Conservation (phyloP, 352 stramenopile genomes). For the Phytophthora brassicae region DNA sequence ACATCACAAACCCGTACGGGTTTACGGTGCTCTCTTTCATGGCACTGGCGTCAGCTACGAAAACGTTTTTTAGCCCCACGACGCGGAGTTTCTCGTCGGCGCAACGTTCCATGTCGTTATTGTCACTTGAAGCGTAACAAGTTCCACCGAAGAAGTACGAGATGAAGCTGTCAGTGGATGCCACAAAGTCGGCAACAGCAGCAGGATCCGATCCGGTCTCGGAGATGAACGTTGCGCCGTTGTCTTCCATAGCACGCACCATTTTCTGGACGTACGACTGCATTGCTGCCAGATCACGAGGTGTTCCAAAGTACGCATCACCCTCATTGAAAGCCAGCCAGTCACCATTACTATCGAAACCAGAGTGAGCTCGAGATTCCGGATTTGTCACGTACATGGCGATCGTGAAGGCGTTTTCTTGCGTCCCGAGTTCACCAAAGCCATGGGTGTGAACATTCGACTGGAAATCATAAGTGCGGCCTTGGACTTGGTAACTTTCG, state of each 20-base stretch:
- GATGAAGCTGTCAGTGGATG: slow-evolving; percentile 29
- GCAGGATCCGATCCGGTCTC: slow-evolving; percentile 26
- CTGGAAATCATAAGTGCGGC: slow-evolving; percentile 62
- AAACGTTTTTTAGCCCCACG: slow-evolving; percentile 61
- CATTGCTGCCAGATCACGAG: slow-evolving; percentile 59
- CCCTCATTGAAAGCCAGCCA: slow-evolving; percentile 45
- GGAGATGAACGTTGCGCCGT: slow-evolving; percentile 51
- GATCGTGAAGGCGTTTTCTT: slow-evolving; percentile 43
- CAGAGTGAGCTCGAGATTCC: slow-evolving; percentile 39
- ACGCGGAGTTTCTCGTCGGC: slow-evolving; percentile 60
- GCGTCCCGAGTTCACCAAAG: slow-evolving; percentile 30
- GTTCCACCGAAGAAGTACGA: slow-evolving; percentile 73
- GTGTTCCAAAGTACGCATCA: slow-evolving; percentile 42
- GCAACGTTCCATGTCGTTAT: slow-evolving; percentile 46
- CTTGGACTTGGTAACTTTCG: slow-evolving; percentile 50
- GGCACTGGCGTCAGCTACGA: slow-evolving; percentile 53
- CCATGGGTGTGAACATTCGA: slow-evolving; percentile 46
- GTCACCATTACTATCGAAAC: slow-evolving; percentile 43
- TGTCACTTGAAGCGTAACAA: slow-evolving; percentile 60
- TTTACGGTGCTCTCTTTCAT: slow-evolving; percentile 67
- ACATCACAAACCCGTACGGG: slow-evolving; percentile 77
- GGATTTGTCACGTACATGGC: slow-evolving; percentile 68
- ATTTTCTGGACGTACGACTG: slow-evolving; percentile 49
- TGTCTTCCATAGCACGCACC: slow-evolving; percentile 30
- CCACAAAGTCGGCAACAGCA: slow-evolving; percentile 44